A percentile compares a stretch with the other conserved stretches of the same genome.
Conservation (phyloP, 2,329 filamentous ascomycete genomes). For the Stagonosporopsis cucurbitacearum region DNA sequence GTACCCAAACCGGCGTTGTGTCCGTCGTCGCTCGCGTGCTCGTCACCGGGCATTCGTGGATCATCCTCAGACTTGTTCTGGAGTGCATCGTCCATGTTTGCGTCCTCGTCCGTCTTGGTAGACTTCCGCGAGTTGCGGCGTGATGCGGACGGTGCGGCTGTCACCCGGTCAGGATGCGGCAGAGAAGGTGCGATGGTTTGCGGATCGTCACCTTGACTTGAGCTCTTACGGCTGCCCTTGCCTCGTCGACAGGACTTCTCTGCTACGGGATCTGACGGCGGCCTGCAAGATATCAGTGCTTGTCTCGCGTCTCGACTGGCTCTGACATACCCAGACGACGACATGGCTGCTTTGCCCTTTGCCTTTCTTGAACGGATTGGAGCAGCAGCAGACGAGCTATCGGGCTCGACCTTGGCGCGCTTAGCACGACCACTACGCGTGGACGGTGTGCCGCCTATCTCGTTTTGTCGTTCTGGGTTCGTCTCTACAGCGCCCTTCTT, state of each 20-base stretch:
- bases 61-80: slow-evolving; percentile 65
- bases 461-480: slow-evolving; percentile 57
- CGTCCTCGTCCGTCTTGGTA: slow-evolving; percentile 65
- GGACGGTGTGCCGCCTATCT: slow-evolving; percentile 39
- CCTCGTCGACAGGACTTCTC: slow-evolving; percentile 73
- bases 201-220: slow-evolving; percentile 56
- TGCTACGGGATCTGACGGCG: slow-evolving; percentile 69
- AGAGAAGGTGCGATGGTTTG: slow-evolving; percentile 24
- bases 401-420: slow-evolving; percentile 71
- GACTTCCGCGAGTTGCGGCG: slow-evolving; percentile 43
- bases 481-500: slow-evolving; percentile 65
- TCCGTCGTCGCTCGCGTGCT: slow-evolving; percentile 60
- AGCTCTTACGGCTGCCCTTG: slow-evolving; percentile 77
- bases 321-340: slow-evolving; percentile 67
- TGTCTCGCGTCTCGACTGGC: not conserved
- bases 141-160: slow-evolving; percentile 41
- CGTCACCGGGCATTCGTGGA: slow-evolving; percentile 37
- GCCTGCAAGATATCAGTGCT: slow-evolving; percentile 53
- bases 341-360: slow-evolving; percentile 72
- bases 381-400: slow-evolving; percentile 46
- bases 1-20: slow-evolving; percentile 56
- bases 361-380: slow-evolving; percentile 60
- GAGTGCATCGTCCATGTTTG: slow-evolving; percentile 72
- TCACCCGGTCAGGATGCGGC: slow-evolving; percentile 32
- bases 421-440: slow-evolving; percentile 50